These are phyloP conservation scores for Fusarium decemcellulare DNA, from an alignment of 2,329 filamentous ascomycete genomes.

Conservation along the genomic window DNA sequence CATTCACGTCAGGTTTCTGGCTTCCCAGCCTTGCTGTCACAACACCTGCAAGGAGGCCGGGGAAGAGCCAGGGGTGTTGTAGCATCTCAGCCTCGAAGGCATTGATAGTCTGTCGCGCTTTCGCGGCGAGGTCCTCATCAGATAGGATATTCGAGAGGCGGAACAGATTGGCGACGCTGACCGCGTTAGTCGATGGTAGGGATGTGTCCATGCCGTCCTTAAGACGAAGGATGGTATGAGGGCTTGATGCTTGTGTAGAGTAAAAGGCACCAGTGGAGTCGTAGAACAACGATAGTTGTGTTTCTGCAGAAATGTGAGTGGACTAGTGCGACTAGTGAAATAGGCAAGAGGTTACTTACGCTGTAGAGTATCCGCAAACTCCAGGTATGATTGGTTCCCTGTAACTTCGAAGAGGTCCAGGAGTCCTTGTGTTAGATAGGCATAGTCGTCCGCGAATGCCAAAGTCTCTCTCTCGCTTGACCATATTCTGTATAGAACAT, in stretches of 20 bases:
- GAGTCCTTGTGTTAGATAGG: constrained; percentile 86
- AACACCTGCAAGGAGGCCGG: constrained; percentile 82
- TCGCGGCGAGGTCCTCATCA: constrained; percentile 72
- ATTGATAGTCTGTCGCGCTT: constrained; percentile 81
- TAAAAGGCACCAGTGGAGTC: constrained; percentile 81
- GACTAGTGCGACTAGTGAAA: not conserved
- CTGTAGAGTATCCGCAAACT: constrained; percentile 88
- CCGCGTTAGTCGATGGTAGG: constrained; percentile 90
- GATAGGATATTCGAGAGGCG: constrained; percentile 80
- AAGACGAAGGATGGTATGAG: constrained; percentile 84
- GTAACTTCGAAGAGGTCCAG: constrained; percentile 89
- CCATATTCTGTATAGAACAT: constrained; percentile 81
- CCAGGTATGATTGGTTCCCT: constrained; percentile 79
- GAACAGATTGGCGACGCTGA: constrained; percentile 90
- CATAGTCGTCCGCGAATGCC: constrained; percentile 95
- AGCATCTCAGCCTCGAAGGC: constrained; percentile 93
- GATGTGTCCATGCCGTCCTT: constrained; percentile 97
- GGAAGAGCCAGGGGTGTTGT: constrained; percentile 94
- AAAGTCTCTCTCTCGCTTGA: constrained; percentile 74
- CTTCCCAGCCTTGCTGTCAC: constrained; percentile 82
- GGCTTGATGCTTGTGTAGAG: constrained; percentile 73
- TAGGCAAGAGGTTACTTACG: constrained; percentile 58
- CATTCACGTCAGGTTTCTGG: constrained; percentile 53
- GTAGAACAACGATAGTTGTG: constrained; percentile 84
- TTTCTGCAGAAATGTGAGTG: constrained; percentile 62